phyloP scores from a whole-genome alignment of 2,329 filamentous ascomycete species.

The Botrytis deweyae region DNA sequence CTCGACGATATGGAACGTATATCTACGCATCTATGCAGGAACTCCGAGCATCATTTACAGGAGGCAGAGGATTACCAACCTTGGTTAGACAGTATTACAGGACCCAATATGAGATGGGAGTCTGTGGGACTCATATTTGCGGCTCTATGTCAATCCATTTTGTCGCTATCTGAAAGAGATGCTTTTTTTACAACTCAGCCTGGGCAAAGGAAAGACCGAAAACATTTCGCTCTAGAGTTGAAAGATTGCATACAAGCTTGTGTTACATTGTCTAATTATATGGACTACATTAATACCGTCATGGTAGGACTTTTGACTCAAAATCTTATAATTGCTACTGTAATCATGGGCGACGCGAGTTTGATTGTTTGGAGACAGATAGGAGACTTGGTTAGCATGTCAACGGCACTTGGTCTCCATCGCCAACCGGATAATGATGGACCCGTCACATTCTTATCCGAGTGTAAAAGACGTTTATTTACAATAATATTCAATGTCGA shows the following conservation, averaged over 20 bases:
- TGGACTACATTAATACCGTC: slow-evolving; percentile 42
- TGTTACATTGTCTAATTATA: slow-evolving; percentile 40
- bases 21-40: slow-evolving; percentile 35
- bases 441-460: slow-evolving; percentile 39
- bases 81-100: slow-evolving; percentile 36
- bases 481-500: slow-evolving; percentile 46
- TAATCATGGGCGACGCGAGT: slow-evolving; percentile 45
- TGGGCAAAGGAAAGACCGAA: slow-evolving; percentile 32
- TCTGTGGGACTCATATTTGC: slow-evolving; percentile 35
- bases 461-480: slow-evolving; percentile 42
- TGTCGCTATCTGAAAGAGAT: slow-evolving; percentile 30
- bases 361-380: slow-evolving; percentile 43
- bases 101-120: slow-evolving; percentile 39
- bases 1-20: slow-evolving; percentile 32
- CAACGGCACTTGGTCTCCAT: slow-evolving; percentile 37
- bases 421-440: slow-evolving; percentile 29
- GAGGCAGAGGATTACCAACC: slow-evolving; percentile 35
- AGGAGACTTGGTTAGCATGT: slow-evolving; percentile 41
- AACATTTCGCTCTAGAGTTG: slow-evolving; percentile 35
- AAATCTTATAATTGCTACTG: slow-evolving; percentile 42
- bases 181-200: slow-evolving; percentile 34
- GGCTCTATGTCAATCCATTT: slow-evolving; percentile 28
- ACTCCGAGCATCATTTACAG: slow-evolving; percentile 33
- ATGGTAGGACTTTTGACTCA: slow-evolving; percentile 43
- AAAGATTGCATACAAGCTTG: slow-evolving; percentile 41